Evolutionary conservation across 1,284 basidiomycete species (phyloP), one percentile per base, ranked within the genome.

Genomic region (Inonotus obliquus): DNA sequence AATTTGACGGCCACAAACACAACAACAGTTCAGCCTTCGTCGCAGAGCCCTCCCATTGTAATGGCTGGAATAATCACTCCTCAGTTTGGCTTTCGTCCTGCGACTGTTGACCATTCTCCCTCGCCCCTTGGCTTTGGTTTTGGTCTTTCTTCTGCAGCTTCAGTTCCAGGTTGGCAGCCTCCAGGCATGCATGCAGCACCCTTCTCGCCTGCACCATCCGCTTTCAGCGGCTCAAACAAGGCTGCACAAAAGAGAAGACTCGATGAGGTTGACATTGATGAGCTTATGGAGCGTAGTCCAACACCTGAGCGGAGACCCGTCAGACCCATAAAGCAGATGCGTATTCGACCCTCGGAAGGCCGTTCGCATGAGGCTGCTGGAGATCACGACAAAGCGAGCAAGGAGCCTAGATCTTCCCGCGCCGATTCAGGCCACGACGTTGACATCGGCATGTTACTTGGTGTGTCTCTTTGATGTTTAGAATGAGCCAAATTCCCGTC

Each of bases 231-330:
- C 62, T 61, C 51, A 69, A 73, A 67, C 29, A 72, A 69, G 23
- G 79, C 83, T 48, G 66, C 72, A 10, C 78, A 81, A 69, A 91
- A 91, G 70, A 76, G 89, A 60, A 77, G 86, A 57, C 77, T 80
- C 64, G 89, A 91, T 57, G 70, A 74, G 1, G 85, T 88, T 37
- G 75, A 76, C 21, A 73, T 79, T 57, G 88, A 91, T 67, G 81
- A 86, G 63, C 79, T 83, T 19, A 91, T 91, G 89, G 89, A 91
- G 71, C 80, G 88, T 65, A 91, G 89, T 67, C 89, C 89, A 10
- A 89, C 89, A 7, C 89, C 89, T 21, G 89, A 91, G 72, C 80
- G 87, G 21, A 60, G 59, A 52, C 82, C 81, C n/a, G 45, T 61
- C 23, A 88, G 84, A 71, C 82, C 84, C 66, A 77, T 78, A 14